These are phyloP conservation scores for Xylariaceae sp. DNA, from an alignment of 2,329 filamentous ascomycete species.

Conservation along the genomic window DNA sequence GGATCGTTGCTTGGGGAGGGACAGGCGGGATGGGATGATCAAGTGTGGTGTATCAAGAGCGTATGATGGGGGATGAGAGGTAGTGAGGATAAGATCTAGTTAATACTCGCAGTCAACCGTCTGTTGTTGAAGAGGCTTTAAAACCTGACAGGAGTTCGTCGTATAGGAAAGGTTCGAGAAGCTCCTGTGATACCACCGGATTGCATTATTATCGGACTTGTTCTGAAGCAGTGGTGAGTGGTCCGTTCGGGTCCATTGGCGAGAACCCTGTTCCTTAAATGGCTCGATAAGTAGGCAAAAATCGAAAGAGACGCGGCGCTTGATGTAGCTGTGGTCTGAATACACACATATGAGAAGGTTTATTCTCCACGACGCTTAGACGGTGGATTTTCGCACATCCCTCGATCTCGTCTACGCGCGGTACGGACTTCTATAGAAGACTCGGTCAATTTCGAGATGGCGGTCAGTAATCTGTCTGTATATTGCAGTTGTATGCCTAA, in stretches of 20 bases:
- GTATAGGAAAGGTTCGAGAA: slow-evolving; percentile 27
- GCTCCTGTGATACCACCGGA: slow-evolving; percentile 14
- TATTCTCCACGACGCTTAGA: too few relatives aligned
- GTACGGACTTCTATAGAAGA: not conserved
- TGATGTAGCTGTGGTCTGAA: slow-evolving; percentile 13
- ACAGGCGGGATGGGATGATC: slow-evolving; percentile 18
- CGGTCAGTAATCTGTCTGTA: not conserved
- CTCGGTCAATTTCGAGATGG: not conserved
- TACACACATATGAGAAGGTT: not conserved
- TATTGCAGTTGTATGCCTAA: not conserved
- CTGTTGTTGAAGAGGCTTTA: slow-evolving; percentile 26
- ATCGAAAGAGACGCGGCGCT: slow-evolving; percentile 27
- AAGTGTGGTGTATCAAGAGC: slow-evolving; percentile 22
- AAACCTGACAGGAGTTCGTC: slow-evolving; percentile 23
- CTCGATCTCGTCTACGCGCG: slow-evolving; percentile 4
- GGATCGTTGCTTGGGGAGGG: too few relatives aligned
- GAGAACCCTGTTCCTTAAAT: slow-evolving; percentile 12
- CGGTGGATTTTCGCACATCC: not conserved
- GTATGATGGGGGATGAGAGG: not conserved
- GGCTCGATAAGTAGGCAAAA: slow-evolving; percentile 18
- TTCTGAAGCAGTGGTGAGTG: slow-evolving; percentile 22
- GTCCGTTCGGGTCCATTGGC: too few relatives aligned
- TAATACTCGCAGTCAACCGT: slow-evolving; percentile 5
- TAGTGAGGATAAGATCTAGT: slow-evolving; percentile 18
- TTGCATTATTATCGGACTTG: slow-evolving; percentile 13